Evolutionary conservation across 2,329 filamentous ascomycete genomes (phyloP), one percentile per base, ranked within the genome.

Genomic region (Exserohilum rostratum): DNA sequence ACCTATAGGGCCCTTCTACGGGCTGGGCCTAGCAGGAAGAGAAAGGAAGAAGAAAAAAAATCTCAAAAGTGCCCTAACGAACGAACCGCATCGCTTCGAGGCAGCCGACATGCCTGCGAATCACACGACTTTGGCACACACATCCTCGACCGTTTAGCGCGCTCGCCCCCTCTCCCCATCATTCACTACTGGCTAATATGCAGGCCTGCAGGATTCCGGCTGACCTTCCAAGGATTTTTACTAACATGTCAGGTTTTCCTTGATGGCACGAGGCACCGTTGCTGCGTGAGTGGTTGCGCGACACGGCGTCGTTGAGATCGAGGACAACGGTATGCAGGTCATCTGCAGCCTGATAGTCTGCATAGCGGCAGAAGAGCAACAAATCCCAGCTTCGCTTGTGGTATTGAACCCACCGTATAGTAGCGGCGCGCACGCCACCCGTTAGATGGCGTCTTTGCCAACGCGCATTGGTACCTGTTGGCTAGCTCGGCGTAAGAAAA

Each of bases 51-150:
- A 34, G 6, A 2, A 11, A 7, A 34, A n/a, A 15, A n/a, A n/a
- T 12, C 15, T 18, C 10, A 15, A 10, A 10, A 10, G 6, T 35
- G 34, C 11, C 4, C 20, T 45, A 34, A 38, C 20, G 40, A 29
- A 17, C 51, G 18, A 18, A 31, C n/a, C n/a, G 15, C 31, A 30
- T 45, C 48, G 48, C 31, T n/a, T 38, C 15, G 25, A 30, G 25
- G 22, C 17, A 37, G 56, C 58, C 56, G 52, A 56, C n/a, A 37
- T 31, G 29, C 51, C 35, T n/a, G 12, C 46, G 39, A 54, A 54
- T 50, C 33, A 54, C 15, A 43, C 20, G 46, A 30, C 40, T 18
- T 30, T 31, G n/a, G n/a, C n/a, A n/a, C n/a, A n/a, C 17, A n/a
- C 7, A 17, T 48, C 39, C 25, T 34, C 47, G 46, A 46, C 42